Percentiles rank a stretch among this genome's conserved stretches.
Conservation (phyloP, 2,329 filamentous ascomycete genomes). For the Fusarium transvaalense region DNA sequence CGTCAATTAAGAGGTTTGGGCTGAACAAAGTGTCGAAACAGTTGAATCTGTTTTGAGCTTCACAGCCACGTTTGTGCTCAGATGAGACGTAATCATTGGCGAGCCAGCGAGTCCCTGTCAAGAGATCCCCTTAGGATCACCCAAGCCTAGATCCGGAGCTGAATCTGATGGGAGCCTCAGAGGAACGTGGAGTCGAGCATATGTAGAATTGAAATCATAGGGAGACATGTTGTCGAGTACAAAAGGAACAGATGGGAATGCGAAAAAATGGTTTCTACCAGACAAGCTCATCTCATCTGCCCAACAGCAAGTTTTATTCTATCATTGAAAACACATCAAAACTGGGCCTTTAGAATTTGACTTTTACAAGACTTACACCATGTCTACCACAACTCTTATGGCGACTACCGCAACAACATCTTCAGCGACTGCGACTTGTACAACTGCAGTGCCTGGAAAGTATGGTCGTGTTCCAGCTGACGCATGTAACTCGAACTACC, state of each 20-base stretch:
- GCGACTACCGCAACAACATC: conserved; percentile 52
- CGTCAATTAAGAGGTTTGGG: conserved; percentile 14
- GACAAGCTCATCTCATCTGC: conserved; percentile 11
- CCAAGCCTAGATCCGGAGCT: neutral
- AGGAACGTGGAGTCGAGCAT: conserved; percentile 5
- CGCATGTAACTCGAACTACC: conserved; percentile 52
- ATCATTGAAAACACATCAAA: too few species aligned
- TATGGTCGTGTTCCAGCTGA: conserved; percentile 51
- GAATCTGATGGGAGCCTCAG: conserved; percentile 22
- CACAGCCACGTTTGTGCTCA: conserved; percentile 11
- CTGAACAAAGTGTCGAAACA: neutral
- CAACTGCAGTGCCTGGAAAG: conserved; percentile 50
- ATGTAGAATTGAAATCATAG: neutral
- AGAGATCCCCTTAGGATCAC: conserved; percentile 3
- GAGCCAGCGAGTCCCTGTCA: conserved; percentile 26
- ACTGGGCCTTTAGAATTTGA: too few species aligned
- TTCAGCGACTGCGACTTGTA: conserved; percentile 50
- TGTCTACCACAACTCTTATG: conserved; percentile 38
- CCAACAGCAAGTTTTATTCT: neutral
- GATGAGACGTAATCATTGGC: conserved; percentile 36
- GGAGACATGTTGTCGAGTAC: conserved; percentile 9
- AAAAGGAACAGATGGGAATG: conserved; percentile 16
- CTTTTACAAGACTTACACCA: conserved; percentile 31
- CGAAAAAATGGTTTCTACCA: neutral
- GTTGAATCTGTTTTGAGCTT: neutral